A percentile compares a stretch with the other conserved stretches of the same genome.
Conservation (phyloP, 805 yeast genomes). For the Komagataella ulmi region DNA sequence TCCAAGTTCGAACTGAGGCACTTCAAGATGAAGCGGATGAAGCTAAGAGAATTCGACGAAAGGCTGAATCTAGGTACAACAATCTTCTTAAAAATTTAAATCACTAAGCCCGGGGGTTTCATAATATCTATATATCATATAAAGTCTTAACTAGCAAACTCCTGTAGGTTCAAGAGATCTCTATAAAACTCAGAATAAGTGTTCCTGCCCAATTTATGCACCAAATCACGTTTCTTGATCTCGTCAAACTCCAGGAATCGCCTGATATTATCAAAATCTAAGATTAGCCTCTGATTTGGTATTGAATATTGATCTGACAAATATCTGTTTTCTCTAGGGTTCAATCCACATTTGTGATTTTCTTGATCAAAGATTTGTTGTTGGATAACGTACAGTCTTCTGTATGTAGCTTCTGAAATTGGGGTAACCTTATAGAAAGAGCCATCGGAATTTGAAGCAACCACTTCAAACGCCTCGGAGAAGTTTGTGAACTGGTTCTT, state of each 20-base stretch:
- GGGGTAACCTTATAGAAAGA: slow-evolving; percentile 66
- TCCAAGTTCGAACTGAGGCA: neutral
- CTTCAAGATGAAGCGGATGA: neutral
- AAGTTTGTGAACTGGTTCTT: slow-evolving; percentile 12
- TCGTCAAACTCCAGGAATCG: slow-evolving; percentile 41
- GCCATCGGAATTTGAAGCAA: slow-evolving; percentile 75
- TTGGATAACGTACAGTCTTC: slow-evolving; percentile 74
- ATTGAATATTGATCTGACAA: neutral
- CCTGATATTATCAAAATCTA: slow-evolving; percentile 48
- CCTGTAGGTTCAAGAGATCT: slow-evolving; percentile 26
- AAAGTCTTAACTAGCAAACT: neutral
- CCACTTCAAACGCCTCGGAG: slow-evolving; percentile 27
- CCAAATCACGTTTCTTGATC: slow-evolving; percentile 38
- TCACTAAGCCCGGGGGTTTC: neutral
- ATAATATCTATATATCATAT: no score
- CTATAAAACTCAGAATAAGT: slow-evolving; percentile 52
- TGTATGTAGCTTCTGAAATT: slow-evolving; percentile 57
- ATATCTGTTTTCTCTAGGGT: slow-evolving; percentile 53
- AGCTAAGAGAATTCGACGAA: neutral
- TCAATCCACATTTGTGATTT: slow-evolving; percentile 62
- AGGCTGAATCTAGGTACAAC: neutral
- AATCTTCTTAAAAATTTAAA: neutral
- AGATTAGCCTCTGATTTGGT: slow-evolving; percentile 4
- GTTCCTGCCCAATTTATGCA: slow-evolving; percentile 44
- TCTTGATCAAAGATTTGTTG: slow-evolving; percentile 79